phyloP scores from a whole-genome alignment of 2,329 filamentous ascomycete species.

The Aureobasidium uvarum region DNA sequence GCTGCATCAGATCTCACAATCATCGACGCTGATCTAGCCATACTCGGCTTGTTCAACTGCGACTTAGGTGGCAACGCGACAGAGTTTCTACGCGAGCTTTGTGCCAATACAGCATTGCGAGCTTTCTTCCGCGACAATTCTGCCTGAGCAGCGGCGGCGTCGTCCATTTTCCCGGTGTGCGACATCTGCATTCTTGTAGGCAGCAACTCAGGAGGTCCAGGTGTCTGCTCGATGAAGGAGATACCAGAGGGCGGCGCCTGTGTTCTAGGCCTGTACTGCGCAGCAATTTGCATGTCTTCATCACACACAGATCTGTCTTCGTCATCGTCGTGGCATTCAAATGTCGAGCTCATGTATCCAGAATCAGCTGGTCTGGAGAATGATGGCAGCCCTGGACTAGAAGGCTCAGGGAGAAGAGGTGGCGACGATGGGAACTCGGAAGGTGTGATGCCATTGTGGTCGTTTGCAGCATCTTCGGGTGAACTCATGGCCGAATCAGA shows the following conservation, averaged over 20 bases:
- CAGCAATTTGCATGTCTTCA: conserved; percentile 40
- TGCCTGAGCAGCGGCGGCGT: conserved; percentile 17
- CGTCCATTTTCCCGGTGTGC: conserved; percentile 15
- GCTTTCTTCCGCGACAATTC: conserved; percentile 27
- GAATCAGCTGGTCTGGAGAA: conserved; percentile 57
- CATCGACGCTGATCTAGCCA: conserved; percentile 21
- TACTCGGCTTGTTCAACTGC: conserved; percentile 13
- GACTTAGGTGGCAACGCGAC: conserved; percentile 38
- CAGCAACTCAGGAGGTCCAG: conserved; percentile 46
- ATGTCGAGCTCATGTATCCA: conserved; percentile 75
- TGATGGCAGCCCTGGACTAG: conserved; percentile 67
- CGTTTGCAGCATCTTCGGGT: conserved; percentile 51
- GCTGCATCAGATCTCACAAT: conserved; percentile 38
- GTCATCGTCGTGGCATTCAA: conserved; percentile 65
- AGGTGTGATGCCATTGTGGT: conserved; percentile 43
- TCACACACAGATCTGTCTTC: conserved; percentile 41
- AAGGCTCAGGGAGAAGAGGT: conserved; percentile 73
- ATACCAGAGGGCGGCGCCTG: conserved; percentile 30
- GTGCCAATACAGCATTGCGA: conserved; percentile 25
- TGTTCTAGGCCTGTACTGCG: conserved; percentile 36
- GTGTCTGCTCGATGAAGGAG: conserved; percentile 41
- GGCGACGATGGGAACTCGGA: conserved; percentile 87
- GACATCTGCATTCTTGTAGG: conserved; percentile 34
- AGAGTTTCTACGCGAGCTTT: conserved; percentile 37
- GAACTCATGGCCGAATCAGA: conserved; percentile 48